A percentile compares a stretch with the other conserved stretches of the same genome.
These are phyloP conservation scores for Septoria petroselini DNA, from an alignment of 2,329 filamentous ascomycete species.

Conservation along the genomic window DNA sequence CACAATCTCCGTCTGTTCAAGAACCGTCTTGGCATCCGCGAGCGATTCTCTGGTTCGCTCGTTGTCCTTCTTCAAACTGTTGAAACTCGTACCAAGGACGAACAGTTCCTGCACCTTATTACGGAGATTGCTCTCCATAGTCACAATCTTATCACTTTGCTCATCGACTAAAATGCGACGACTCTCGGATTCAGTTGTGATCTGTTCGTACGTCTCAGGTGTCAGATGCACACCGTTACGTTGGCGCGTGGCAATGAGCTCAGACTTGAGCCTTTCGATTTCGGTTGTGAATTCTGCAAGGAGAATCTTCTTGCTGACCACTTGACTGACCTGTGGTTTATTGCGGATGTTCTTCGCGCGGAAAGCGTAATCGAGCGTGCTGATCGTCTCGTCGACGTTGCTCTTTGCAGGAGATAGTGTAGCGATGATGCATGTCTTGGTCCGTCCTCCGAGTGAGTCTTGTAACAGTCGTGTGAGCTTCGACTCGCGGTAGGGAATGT, in stretches of 20 bases:
- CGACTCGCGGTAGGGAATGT: conserved; percentile 92
- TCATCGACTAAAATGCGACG: conserved; percentile 87
- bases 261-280: conserved; percentile 91
- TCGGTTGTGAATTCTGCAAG: conserved; percentile 86
- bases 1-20: conserved; percentile 85
- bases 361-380: conserved; percentile 95
- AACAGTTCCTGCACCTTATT: conserved; percentile 95
- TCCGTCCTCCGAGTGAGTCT: conserved; percentile 91
- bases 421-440: conserved; percentile 98
- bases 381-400: conserved; percentile 97
- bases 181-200: conserved; percentile 89
- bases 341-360: conserved; percentile 98
- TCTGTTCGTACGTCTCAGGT: conserved; percentile 82
- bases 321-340: conserved; percentile 90
- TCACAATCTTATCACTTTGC: conserved; percentile 86
- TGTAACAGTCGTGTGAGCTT: conserved; percentile 92
- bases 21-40: conserved; percentile 73
- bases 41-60: conserved; percentile 70
- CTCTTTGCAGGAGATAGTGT: conserved; percentile 92
- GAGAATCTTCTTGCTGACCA: conserved; percentile 88
- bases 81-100: conserved; percentile 79
- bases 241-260: conserved; percentile 86
- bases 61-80: conserved; percentile 83
- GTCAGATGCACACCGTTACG: conserved; percentile 94
- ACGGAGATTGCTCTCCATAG: conserved; percentile 81